Conservation (phyloP, 2,329 filamentous ascomycete species). For the Allantophomopsis cytisporea region DNA sequence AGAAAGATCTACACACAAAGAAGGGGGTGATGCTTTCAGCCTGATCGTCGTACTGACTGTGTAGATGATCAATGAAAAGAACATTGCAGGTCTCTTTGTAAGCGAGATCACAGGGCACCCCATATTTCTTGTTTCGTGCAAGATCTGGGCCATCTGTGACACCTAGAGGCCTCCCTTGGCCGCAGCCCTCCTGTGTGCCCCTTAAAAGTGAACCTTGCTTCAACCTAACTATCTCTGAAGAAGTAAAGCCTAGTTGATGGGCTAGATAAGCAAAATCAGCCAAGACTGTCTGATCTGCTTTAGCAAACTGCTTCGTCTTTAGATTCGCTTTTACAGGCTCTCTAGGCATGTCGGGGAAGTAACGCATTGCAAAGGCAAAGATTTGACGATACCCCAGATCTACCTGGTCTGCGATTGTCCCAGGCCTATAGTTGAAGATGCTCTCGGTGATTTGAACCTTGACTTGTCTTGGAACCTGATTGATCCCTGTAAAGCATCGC, state of each 20-base stretch:
- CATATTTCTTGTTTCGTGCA: not conserved
- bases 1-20: constrained; percentile 6
- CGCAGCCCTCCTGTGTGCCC: not conserved
- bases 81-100: constrained; percentile 4
- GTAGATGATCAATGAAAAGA: constrained; percentile 6
- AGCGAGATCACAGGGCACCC: not conserved
- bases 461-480: not conserved
- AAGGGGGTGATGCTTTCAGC: constrained; percentile 5
- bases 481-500: not conserved
- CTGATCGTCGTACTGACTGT: constrained; percentile 2
- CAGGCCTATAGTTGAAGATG: not conserved
- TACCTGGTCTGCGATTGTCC: not conserved
- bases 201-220: constrained; percentile 2
- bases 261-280: constrained; percentile 3
- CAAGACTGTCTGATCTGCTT: constrained; percentile 1
- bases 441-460: constrained; percentile 1
- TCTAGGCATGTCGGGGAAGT: constrained; percentile 2
- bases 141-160: constrained; percentile 1
- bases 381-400: constrained; percentile 2
- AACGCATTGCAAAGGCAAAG: constrained; percentile 1
- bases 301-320: constrained; percentile 1
- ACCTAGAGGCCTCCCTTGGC: not conserved
- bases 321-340: constrained; percentile 1
- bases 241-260: constrained; percentile 1
- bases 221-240: constrained; percentile 2